Conservation (phyloP, 1,284 basidiomycete species). For the Rhodotorula sp. region DNA sequence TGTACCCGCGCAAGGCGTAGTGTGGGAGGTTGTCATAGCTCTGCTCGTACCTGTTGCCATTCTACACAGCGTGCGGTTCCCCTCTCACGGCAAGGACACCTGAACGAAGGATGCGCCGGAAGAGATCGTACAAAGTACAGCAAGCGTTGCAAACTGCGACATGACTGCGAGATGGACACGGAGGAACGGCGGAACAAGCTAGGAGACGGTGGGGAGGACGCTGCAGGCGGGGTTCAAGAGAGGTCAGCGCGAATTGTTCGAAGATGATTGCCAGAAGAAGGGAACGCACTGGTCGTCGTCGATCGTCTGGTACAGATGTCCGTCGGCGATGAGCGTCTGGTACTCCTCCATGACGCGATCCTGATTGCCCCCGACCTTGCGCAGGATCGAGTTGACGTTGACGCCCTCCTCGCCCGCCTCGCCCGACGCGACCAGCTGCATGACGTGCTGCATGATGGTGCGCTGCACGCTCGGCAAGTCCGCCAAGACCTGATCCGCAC, state of each 20-base stretch:
- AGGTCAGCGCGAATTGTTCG: neutral
- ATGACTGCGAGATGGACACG: neutral
- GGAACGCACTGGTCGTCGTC: slow-evolving; percentile 44
- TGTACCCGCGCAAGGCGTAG: neutral
- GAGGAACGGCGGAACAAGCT: neutral
- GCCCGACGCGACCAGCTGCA: neutral
- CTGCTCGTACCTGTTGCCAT: neutral
- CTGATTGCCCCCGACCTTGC: slow-evolving; percentile 51
- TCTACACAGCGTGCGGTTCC: no score
- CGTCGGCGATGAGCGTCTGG: slow-evolving; percentile 68
- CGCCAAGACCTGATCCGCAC: slow-evolving; percentile 53
- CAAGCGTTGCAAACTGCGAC: slow-evolving; percentile 2
- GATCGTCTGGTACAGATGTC: slow-evolving; percentile 64
- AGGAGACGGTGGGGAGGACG: slow-evolving; percentile 20
- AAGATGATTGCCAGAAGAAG: neutral
- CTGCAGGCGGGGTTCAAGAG: neutral
- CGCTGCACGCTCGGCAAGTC: slow-evolving; percentile 66
- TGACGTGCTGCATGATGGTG: slow-evolving; percentile 58
- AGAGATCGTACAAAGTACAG: neutral
- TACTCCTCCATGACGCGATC: slow-evolving; percentile 61
- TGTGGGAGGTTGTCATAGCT: no score
- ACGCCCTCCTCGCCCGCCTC: slow-evolving; percentile 41
- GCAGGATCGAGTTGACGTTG: slow-evolving; percentile 35
- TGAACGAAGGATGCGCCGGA: no score
- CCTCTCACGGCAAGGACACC: neutral